Evolutionary conservation across 2,329 filamentous ascomycete species (phyloP).

Genomic region (Fusarium ramigenum): DNA sequence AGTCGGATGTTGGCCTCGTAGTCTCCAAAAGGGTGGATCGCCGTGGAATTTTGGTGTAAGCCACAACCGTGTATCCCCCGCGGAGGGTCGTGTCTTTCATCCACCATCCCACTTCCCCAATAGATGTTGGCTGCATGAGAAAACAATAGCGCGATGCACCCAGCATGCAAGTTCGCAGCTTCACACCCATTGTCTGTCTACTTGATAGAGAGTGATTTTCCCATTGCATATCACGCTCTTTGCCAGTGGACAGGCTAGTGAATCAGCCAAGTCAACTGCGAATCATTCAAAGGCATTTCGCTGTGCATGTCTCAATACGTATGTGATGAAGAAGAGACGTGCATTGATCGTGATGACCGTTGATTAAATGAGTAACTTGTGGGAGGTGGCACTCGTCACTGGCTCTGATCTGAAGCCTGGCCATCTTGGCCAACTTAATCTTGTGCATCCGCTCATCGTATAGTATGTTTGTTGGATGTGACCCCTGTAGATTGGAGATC

Average conservation of each 20-base stretch:
- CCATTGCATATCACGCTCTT: not conserved
- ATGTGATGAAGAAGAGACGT: not conserved
- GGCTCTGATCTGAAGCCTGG: not conserved
- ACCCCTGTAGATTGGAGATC: not conserved
- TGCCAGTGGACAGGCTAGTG: not conserved
- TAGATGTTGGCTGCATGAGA: conserved; percentile 15
- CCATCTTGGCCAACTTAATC: not conserved
- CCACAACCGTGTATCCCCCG: not conserved
- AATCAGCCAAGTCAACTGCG: not conserved
- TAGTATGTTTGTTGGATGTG: not conserved
- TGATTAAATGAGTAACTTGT: not conserved
- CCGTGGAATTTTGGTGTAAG: not conserved
- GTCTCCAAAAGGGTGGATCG: not conserved
- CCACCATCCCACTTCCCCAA: not conserved
- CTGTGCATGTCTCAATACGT: conserved; percentile 1
- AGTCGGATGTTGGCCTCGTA: not conserved
- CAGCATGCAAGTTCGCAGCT: not conserved
- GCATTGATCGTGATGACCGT: not conserved
- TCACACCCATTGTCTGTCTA: conserved; percentile 1
- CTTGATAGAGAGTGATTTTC: not conserved
- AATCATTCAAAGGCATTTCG: not conserved
- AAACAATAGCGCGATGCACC: conserved; percentile 7
- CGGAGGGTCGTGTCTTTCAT: not conserved
- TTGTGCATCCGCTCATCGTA: not conserved
- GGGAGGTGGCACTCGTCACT: not conserved